Conservation (phyloP, 2,329 filamentous ascomycete genomes). For the Thyridium curvatum region DNA sequence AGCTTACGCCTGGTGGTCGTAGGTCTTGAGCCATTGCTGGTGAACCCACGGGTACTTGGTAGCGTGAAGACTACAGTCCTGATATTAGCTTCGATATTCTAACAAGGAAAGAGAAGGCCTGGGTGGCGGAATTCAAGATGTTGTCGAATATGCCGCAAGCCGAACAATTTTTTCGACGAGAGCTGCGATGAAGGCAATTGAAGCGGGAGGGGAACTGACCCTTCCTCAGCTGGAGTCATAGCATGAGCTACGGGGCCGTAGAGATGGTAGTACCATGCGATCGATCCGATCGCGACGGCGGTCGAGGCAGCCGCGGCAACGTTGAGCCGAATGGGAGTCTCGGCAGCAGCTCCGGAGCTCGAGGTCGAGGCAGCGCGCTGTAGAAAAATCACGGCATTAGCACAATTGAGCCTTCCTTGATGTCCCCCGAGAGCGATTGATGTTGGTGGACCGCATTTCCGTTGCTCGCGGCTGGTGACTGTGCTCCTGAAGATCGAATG, state of each 20-base stretch:
- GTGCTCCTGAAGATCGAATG: slow-evolving; percentile 3
- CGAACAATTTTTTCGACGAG: neutral
- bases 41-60: slow-evolving; percentile 96
- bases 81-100: slow-evolving; percentile 23
- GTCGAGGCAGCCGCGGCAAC: slow-evolving; percentile 82
- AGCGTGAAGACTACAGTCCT: slow-evolving; percentile 68
- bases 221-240: slow-evolving; percentile 92
- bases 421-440: neutral
- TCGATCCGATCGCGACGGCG: slow-evolving; percentile 77
- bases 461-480: slow-evolving; percentile 3
- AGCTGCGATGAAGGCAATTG: neutral
- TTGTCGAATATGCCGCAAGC: slow-evolving; percentile 16
- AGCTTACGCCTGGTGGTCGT: slow-evolving; percentile 89
- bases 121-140: too few species aligned
- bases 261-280: slow-evolving; percentile 96
- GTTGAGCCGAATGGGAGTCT: slow-evolving; percentile 72
- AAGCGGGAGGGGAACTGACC: slow-evolving; percentile 58
- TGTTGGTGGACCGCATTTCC: neutral
- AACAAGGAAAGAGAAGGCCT: too few species aligned
- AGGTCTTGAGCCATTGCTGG: slow-evolving; percentile 85
- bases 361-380: slow-evolving; percentile 67
- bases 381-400: slow-evolving; percentile 27
- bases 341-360: slow-evolving; percentile 63
- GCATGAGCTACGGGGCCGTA: slow-evolving; percentile 86
- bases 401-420: slow-evolving; percentile 5